These are phyloP conservation scores for Brassica carinata DNA, from an alignment of 345 rosid genomes.

Conservation along the genomic window DNA sequence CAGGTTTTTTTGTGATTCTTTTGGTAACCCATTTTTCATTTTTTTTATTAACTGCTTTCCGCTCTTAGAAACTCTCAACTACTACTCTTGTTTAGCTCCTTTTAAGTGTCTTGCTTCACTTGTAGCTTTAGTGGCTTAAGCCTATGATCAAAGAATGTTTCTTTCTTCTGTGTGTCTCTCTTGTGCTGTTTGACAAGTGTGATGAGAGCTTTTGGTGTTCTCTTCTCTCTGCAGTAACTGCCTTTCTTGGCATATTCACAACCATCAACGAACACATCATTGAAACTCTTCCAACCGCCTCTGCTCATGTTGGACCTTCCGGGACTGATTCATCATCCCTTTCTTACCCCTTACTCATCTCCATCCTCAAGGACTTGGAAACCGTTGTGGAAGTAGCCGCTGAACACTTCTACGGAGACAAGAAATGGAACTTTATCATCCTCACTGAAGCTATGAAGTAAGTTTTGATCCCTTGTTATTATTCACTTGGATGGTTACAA, in stretches of 20 bases:
- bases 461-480: conserved; percentile 32
- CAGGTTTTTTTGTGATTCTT: conserved; percentile 95
- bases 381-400: conserved; percentile 89
- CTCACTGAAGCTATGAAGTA: conserved; percentile 80
- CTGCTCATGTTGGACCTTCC: conserved; percentile 39
- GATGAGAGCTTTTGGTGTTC: conserved; percentile 19
- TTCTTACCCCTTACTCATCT: conserved; percentile 74
- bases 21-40: conserved; percentile 69
- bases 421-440: conserved; percentile 89
- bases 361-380: conserved; percentile 82
- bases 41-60: conserved; percentile 33
- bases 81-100: too few species aligned
- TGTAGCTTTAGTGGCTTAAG: not conserved
- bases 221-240: conserved; percentile 63
- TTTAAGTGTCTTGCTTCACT: not conserved
- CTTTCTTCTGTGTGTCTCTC: not conserved
- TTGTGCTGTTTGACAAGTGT: too few species aligned
- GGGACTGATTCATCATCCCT: conserved; percentile 47
- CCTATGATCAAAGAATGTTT: not conserved
- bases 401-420: conserved; percentile 76
- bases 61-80: too few species aligned
- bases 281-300: conserved; percentile 55
- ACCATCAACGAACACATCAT: conserved; percentile 84
- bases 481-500: not conserved
- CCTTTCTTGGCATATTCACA: conserved; percentile 81